Evolutionary conservation across 768 basidiomycete species (phyloP).

Genomic region (Trametes cingulata): DNA sequence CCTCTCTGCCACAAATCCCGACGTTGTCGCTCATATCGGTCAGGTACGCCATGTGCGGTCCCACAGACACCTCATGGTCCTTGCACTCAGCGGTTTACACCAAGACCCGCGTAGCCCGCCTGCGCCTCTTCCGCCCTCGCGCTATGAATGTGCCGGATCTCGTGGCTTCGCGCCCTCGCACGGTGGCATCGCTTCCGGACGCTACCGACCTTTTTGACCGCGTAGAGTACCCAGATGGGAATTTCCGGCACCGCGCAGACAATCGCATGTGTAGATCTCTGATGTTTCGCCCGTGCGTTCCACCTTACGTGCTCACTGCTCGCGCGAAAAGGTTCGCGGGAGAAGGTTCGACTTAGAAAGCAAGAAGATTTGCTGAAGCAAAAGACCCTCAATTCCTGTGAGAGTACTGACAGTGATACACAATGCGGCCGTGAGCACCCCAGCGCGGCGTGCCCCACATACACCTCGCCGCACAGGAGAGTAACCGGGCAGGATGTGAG

Average conservation of each 20-base stretch:
- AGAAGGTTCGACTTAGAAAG: slow-evolving; percentile 14
- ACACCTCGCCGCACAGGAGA: not conserved
- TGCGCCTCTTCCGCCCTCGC: not conserved
- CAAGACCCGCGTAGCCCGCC: not conserved
- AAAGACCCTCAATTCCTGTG: not conserved
- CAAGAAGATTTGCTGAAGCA: not conserved
- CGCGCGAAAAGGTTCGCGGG: slow-evolving; percentile 18
- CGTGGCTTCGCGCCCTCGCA: not conserved
- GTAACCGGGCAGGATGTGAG: not conserved
- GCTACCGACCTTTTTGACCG: not conserved
- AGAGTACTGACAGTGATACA: not conserved
- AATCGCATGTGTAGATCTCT: not conserved
- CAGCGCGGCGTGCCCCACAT: not conserved
- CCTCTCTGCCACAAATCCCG: not conserved
- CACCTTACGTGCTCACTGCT: not conserved
- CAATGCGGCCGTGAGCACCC: not conserved
- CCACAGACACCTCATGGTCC: not conserved
- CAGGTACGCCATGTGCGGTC: not conserved
- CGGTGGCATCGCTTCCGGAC: not conserved
- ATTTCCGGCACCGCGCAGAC: not conserved
- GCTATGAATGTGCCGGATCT: not conserved
- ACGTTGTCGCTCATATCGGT: not conserved
- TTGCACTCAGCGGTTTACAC: not conserved
- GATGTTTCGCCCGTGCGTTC: not conserved
- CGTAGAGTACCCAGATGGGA: not conserved